Conservation (phyloP, 768 basidiomycete genomes). For the Asterophora lycoperdoides region DNA sequence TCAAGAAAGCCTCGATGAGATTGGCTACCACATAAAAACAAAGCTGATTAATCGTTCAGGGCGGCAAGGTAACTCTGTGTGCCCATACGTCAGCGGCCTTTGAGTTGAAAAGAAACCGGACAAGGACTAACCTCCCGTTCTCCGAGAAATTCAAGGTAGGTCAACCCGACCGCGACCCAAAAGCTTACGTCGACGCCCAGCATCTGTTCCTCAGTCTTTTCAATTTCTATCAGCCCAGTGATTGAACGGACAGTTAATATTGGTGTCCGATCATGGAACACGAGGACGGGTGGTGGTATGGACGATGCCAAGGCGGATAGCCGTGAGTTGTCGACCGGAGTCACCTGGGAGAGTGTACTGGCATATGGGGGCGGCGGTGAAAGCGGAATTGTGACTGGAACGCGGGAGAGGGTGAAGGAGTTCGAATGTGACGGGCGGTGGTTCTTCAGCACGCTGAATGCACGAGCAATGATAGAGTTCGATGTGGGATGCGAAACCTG, state of each 20-base stretch:
- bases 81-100: neutral
- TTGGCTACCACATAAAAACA: slow-evolving; percentile 4
- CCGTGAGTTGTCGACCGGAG: slow-evolving; percentile 17
- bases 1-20: neutral
- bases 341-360: slow-evolving; percentile 9
- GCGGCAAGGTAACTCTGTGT: slow-evolving; percentile 57
- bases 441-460: slow-evolving; percentile 44
- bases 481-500: slow-evolving; percentile 31
- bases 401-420: slow-evolving; percentile 54
- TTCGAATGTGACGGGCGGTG: slow-evolving; percentile 53
- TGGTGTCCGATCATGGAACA: slow-evolving; percentile 72
- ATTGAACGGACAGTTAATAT: slow-evolving; percentile 53
- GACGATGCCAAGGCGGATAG: slow-evolving; percentile 13
- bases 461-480: slow-evolving; percentile 47
- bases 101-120: neutral
- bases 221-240: slow-evolving; percentile 62
- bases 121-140: slow-evolving; percentile 63
- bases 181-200: slow-evolving; percentile 74
- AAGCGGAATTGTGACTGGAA: slow-evolving; percentile 23
- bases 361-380: slow-evolving; percentile 38
- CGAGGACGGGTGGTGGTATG: slow-evolving; percentile 42
- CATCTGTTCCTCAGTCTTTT: slow-evolving; percentile 47
- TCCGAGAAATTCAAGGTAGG: slow-evolving; percentile 73
- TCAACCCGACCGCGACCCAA: slow-evolving; percentile 70
- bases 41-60: slow-evolving; percentile 34